phyloP scores from a whole-genome alignment of 2,329 filamentous ascomycete species.

The Zymoseptoria pseudotritici region DNA sequence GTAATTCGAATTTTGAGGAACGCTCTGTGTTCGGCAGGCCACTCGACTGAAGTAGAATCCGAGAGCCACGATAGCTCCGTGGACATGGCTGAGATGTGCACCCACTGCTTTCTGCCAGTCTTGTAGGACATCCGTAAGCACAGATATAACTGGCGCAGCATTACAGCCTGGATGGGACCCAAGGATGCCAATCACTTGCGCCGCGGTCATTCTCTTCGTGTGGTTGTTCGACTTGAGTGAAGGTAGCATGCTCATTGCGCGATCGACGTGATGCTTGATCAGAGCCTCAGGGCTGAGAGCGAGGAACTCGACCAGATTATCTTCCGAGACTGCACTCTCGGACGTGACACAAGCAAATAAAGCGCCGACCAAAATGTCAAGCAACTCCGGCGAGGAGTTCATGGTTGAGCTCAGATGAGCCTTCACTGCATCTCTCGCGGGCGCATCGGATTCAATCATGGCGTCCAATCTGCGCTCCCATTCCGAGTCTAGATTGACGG shows the following conservation, averaged over 20 bases:
- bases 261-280: conserved; percentile 44
- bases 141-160: conserved; percentile 36
- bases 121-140: conserved; percentile 28
- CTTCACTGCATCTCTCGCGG: conserved; percentile 53
- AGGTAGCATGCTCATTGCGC: conserved; percentile 48
- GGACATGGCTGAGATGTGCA: conserved; percentile 50
- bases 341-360: conserved; percentile 18
- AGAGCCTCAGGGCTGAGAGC: conserved; percentile 48
- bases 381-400: conserved; percentile 35
- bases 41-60: conserved; percentile 52
- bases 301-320: conserved; percentile 44
- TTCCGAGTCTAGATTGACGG: conserved; percentile 55
- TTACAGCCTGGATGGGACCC: conserved; percentile 51
- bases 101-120: conserved; percentile 55
- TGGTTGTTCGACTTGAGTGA: conserved; percentile 65
- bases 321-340: conserved; percentile 29
- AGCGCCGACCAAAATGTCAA: conserved; percentile 17
- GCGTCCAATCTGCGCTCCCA: conserved; percentile 78
- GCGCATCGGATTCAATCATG: conserved; percentile 61
- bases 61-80: conserved; percentile 54
- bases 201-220: conserved; percentile 57
- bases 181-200: conserved; percentile 68
- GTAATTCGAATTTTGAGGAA: conserved; percentile 1
- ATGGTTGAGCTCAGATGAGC: conserved; percentile 37
- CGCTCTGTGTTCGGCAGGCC: conserved; percentile 39